These are phyloP conservation scores for Acacia concinna DNA, from an alignment of 331 rosid species.

Conservation along the genomic window DNA sequence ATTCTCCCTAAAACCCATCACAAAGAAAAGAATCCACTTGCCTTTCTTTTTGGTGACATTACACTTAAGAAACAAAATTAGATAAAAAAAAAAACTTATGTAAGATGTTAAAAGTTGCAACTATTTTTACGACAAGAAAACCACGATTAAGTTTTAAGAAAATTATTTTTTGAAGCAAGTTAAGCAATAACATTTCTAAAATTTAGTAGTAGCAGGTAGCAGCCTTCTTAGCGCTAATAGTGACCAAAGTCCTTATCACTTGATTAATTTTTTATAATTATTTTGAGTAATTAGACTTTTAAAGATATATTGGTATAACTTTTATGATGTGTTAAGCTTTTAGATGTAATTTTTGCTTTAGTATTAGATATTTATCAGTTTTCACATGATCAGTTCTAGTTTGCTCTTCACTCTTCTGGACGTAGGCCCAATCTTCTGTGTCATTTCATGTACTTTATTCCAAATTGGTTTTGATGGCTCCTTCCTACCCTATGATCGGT, in stretches of 20 bases:
- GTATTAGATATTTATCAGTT: background rate
- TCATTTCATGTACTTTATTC: conserved; percentile 31
- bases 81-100: no score
- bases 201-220: background rate
- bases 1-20: conserved; percentile 37
- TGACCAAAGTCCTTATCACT: background rate
- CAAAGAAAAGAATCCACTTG: conserved; percentile 44
- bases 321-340: background rate
- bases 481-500: background rate
- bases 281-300: background rate
- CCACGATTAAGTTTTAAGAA: background rate
- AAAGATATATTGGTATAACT: background rate
- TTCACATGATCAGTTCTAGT: background rate
- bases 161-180: background rate
- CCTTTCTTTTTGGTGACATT: background rate
- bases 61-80: background rate
- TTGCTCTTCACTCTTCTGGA: conserved; percentile 13
- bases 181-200: background rate
- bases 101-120: background rate
- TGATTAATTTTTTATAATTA: no score
- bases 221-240: background rate
- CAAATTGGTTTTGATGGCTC: conserved; percentile 26
- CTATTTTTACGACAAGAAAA: background rate
- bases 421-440: conserved; percentile 1
- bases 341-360: background rate